Percentiles rank a stretch among this genome's conserved stretches.
Evolutionary conservation across 2,329 filamentous ascomycete genomes (phyloP).

Genomic region (Byssochlamys sp.): DNA sequence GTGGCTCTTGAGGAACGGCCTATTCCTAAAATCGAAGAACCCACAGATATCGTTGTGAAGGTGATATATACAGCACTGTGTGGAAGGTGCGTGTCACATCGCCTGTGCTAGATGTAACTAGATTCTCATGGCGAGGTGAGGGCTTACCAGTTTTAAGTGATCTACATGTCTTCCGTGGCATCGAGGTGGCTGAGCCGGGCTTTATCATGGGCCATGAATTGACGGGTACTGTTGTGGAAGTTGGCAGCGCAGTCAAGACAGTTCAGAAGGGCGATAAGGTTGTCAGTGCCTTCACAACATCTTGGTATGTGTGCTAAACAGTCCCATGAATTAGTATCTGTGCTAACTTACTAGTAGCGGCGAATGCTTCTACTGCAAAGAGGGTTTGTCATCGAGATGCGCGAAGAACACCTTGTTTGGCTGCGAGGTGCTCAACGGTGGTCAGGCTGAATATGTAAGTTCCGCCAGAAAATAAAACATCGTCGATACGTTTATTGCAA

Average conservation of each 20-base stretch:
- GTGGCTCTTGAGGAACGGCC: constrained; percentile 71
- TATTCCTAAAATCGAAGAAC: constrained; percentile 61
- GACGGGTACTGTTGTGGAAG: constrained; percentile 62
- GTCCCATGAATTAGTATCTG: neutral
- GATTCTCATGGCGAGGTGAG: neutral
- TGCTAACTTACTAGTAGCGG: constrained; percentile 34
- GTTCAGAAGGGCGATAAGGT: constrained; percentile 67
- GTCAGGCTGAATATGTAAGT: constrained; percentile 65
- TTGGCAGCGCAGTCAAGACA: constrained; percentile 57
- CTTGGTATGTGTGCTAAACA: constrained; percentile 48
- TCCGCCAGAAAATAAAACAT: neutral
- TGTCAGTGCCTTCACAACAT: constrained; percentile 73
- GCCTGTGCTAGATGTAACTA: neutral
- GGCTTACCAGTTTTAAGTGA: constrained; percentile 48
- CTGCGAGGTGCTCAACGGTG: constrained; percentile 60
- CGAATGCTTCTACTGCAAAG: constrained; percentile 75
- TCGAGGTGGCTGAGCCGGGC: constrained; percentile 57
- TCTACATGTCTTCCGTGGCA: constrained; percentile 75
- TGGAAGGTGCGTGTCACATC: constrained; percentile 59
- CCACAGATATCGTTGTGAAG: constrained; percentile 70
- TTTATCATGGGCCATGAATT: constrained; percentile 75
- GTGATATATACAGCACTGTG: constrained; percentile 76
- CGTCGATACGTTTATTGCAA: constrained; percentile 8
- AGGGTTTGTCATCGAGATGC: constrained; percentile 68
- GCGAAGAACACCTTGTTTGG: constrained; percentile 62